Conservation (phyloP, 139 green algal genomes). For the Tetradesmus obliquus region DNA sequence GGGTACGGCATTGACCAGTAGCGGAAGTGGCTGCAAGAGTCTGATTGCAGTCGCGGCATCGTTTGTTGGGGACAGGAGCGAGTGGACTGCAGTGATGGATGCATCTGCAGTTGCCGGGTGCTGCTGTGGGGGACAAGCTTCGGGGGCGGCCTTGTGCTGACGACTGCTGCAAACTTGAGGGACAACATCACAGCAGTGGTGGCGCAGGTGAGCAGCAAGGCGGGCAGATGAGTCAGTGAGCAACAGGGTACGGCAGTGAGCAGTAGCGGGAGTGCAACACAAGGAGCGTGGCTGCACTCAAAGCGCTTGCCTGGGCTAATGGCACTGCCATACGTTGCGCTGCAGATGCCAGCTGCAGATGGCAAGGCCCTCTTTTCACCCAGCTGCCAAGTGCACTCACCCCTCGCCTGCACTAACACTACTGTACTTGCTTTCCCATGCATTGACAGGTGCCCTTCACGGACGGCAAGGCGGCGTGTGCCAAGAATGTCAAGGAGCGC, state of each 20-base stretch:
- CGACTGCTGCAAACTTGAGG: background rate
- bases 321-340: too few relatives aligned
- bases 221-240: background rate
- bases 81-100: background rate
- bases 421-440: too few relatives aligned
- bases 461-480: background rate
- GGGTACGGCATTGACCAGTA: background rate
- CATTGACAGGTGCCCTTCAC: background rate
- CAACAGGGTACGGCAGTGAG: background rate
- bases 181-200: slow-evolving; percentile 15
- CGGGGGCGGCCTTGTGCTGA: slow-evolving; percentile 28
- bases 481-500: background rate
- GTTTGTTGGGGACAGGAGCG: background rate
- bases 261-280: background rate
- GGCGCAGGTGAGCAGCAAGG: slow-evolving; percentile 20
- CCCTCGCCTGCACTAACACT: too few relatives aligned
- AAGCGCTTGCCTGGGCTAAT: too few relatives aligned
- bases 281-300: background rate
- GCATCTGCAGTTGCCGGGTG: background rate
- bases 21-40: background rate
- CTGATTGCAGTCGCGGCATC: background rate
- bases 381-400: too few relatives aligned
- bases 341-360: too few relatives aligned
- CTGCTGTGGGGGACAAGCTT: slow-evolving; percentile 37
- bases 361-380: too few relatives aligned